A percentile compares a stretch with the other conserved stretches of the same genome.
Evolutionary conservation across 1,284 basidiomycete genomes (phyloP).

Genomic region (Naganishia liquefaciens): DNA sequence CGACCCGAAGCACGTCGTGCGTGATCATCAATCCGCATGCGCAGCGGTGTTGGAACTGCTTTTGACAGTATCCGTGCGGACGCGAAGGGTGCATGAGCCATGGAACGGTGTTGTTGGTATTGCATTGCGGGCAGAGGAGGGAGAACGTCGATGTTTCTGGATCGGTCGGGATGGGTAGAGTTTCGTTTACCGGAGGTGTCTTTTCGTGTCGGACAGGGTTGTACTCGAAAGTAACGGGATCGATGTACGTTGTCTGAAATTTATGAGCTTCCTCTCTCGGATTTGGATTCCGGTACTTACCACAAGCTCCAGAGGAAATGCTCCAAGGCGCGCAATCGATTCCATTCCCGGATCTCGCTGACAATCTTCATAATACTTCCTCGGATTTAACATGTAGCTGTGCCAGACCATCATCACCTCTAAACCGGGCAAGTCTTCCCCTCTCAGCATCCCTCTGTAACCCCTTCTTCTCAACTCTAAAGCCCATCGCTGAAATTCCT

Average conservation of each 20-base stretch:
- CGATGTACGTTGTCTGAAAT: conserved; percentile 22
- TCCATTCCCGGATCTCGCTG: conserved; percentile 27
- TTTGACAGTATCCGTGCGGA: conserved; percentile 27
- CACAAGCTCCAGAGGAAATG: conserved; percentile 35
- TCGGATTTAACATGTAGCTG: conserved; percentile 45
- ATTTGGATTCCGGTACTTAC: conserved; percentile 26
- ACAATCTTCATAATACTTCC: conserved; percentile 33
- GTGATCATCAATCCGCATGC: conserved; percentile 28
- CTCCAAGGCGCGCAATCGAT: conserved; percentile 27
- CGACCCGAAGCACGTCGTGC: conserved; percentile 34
- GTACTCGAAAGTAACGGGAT: conserved; percentile 29
- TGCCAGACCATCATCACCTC: conserved; percentile 47
- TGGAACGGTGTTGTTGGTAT: neutral
- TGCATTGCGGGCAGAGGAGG: conserved; percentile 35
- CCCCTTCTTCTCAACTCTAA: neutral
- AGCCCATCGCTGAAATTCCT: conserved; percentile 20
- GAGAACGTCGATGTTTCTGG: conserved; percentile 9
- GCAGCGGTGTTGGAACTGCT: conserved; percentile 28
- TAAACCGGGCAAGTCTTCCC: conserved; percentile 36
- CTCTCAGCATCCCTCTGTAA: neutral
- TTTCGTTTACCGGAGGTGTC: neutral
- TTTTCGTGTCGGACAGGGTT: conserved; percentile 7
- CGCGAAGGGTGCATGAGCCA: conserved; percentile 14
- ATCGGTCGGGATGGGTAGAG: conserved; percentile 28
- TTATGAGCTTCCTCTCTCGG: no score